Conservation (phyloP, 2,329 filamentous ascomycete genomes). For the Ascochyta koolunga region DNA sequence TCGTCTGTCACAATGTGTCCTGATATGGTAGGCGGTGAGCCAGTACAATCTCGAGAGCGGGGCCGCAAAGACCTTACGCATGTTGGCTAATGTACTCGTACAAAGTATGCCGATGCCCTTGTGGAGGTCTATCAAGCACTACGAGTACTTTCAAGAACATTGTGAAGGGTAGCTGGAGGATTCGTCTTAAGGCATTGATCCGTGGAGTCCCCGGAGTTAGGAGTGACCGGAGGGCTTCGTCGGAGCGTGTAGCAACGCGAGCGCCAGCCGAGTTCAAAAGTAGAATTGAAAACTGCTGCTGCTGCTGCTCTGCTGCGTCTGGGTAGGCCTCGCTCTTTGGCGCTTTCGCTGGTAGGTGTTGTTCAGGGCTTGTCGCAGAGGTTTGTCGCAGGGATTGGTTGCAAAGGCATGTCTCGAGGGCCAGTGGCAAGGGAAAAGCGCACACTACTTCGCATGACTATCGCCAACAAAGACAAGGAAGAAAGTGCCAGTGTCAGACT, state of each 20-base stretch:
- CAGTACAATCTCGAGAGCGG: not conserved
- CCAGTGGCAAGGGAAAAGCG: conserved; percentile 1
- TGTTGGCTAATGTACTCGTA: not conserved
- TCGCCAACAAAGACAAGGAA: not conserved
- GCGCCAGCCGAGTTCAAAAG: not conserved
- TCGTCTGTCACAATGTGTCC: conserved; percentile 3
- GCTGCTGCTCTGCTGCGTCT: too few species aligned
- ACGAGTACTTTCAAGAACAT: not conserved
- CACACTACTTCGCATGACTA: not conserved
- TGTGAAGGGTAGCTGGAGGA: not conserved
- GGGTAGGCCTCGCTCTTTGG: not conserved
- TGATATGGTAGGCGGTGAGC: not conserved
- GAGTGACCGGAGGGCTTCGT: not conserved
- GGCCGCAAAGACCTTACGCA: not conserved
- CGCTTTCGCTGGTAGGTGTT: not conserved
- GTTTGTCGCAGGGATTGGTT: conserved; percentile 7
- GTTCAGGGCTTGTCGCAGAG: not conserved
- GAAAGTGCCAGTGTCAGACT: not conserved
- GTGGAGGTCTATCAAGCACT: not conserved
- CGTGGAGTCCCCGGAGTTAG: not conserved
- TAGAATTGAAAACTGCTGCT: not conserved
- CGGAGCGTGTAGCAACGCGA: not conserved
- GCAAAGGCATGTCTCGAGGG: conserved; percentile 9
- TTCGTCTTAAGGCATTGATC: not conserved
- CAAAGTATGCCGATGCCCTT: not conserved